Evolutionary conservation across 306 rosid species (phyloP), one percentile per base, ranked within the genome.

Genomic region (Prunus kanzakura): DNA sequence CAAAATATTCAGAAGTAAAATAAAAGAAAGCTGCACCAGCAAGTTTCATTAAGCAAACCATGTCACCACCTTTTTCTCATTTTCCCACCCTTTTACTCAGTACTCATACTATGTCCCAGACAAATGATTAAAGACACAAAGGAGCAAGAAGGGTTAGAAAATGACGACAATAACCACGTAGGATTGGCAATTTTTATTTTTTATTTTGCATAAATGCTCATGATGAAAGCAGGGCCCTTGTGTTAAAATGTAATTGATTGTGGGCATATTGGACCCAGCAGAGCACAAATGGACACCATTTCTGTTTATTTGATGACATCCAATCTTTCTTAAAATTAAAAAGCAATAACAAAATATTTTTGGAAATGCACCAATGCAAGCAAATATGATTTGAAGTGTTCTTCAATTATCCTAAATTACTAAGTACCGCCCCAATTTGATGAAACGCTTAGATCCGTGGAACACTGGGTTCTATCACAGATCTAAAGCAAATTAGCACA

Each of bases 51-150:
- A 74, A 72, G 71, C 46, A 84, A 76, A 58, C 64, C 43, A 79
- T 77, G 73, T 43, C 76, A 76, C 81, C 47, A 78, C 73, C 50
- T 75, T 70, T 25, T 78, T 67, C 46, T 51, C 72, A 58, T 73
- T 45, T 80, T 74, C 77, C 90, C 81, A 86, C 81, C 67, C 79
- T 87, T 85, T 74, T 84, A 82, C 91, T 83, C 84, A 41, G 38
- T 68, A 77, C 69, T 45, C 58, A 66, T 68, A 62, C 56, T 74
- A 61, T 65, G 69, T 62, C 29, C 71, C 80, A 64, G 83, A 62
- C 73, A 65, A 16, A 78, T 70, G 16, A 69, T 82, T 79, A 46
- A 72, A 50, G 76, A 69, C 61, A 67, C 41, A 16, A 46, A 64
- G 83, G 83, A 73, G 77, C 87, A 79, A 55, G 75, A 64, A 64